These are phyloP conservation scores for Jatropha curcas DNA, from an alignment of 345 rosid species.

Conservation along the genomic window DNA sequence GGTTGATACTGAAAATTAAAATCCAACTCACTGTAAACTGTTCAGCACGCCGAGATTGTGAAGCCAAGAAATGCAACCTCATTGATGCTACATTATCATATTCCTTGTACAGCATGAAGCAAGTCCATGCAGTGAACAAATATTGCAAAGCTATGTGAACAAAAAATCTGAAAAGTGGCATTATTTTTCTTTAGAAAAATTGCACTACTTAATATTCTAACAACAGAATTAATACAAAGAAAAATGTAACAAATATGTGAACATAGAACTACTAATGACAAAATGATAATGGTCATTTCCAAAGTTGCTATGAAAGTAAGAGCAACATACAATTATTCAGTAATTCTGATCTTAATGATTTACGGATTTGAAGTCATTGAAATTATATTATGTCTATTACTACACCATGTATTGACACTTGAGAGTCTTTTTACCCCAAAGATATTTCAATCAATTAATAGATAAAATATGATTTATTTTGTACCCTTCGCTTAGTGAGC, in stretches of 20 bases:
- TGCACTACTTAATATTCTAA: neutral
- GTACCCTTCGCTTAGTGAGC: no score
- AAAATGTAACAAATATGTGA: neutral
- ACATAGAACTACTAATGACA: neutral
- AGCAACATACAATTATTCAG: neutral
- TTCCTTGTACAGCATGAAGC: conserved; percentile 91
- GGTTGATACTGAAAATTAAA: neutral
- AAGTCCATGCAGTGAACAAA: conserved; percentile 81
- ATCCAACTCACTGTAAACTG: conserved; percentile 86
- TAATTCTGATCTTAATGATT: neutral
- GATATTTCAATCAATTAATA: no score
- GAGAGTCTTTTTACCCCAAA: no score
- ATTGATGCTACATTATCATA: conserved; percentile 67
- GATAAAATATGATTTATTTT: no score
- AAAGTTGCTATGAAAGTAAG: neutral
- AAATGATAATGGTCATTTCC: neutral
- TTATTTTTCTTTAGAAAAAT: conserved; percentile 12
- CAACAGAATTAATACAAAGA: neutral
- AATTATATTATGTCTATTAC: no score
- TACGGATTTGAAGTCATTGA: neutral
- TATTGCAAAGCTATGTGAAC: conserved; percentile 81
- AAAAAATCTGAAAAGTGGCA: conserved; percentile 73
- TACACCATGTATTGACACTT: no score
- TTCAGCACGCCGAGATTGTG: conserved; percentile 72
- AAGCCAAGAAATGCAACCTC: conserved; percentile 83